phyloP scores from a whole-genome alignment of 306 rosid species.

The Quercus wislizeni region DNA sequence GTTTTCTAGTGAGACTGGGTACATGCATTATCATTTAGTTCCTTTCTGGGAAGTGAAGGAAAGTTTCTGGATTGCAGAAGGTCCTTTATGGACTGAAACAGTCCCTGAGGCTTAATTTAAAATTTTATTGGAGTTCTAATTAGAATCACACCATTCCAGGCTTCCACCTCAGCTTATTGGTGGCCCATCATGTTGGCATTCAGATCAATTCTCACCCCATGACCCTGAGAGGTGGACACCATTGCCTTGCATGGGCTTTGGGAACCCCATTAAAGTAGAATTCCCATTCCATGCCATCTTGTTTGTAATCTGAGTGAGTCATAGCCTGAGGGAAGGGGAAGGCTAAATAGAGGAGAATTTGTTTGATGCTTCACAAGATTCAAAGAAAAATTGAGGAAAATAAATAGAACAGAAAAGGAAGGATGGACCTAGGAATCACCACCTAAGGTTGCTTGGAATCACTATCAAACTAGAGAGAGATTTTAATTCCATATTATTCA shows the following conservation, averaged over 20 bases:
- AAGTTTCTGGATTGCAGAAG: background rate
- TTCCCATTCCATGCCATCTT: background rate
- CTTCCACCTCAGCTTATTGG: background rate
- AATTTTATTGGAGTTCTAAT: background rate
- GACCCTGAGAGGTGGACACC: background rate
- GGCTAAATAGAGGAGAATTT: background rate
- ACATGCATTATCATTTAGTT: background rate
- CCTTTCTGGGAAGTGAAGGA: background rate
- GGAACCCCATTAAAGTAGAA: background rate
- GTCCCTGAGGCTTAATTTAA: background rate
- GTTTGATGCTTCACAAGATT: no score
- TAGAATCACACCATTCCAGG: background rate
- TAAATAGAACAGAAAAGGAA: no score
- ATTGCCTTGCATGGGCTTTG: background rate
- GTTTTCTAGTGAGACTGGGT: background rate
- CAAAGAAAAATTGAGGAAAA: no score
- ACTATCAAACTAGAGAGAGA: no score
- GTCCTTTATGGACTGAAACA: background rate
- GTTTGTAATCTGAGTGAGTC: background rate
- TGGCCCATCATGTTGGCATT: background rate
- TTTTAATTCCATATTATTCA: no score
- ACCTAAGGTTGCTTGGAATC: no score
- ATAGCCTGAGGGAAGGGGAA: background rate
- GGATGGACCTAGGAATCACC: no score
- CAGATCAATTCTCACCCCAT: background rate